Percentiles rank a stretch among this genome's conserved stretches.
These are phyloP conservation scores for Didymella lethalis DNA, from an alignment of 2,329 filamentous ascomycete genomes.

Conservation along the genomic window DNA sequence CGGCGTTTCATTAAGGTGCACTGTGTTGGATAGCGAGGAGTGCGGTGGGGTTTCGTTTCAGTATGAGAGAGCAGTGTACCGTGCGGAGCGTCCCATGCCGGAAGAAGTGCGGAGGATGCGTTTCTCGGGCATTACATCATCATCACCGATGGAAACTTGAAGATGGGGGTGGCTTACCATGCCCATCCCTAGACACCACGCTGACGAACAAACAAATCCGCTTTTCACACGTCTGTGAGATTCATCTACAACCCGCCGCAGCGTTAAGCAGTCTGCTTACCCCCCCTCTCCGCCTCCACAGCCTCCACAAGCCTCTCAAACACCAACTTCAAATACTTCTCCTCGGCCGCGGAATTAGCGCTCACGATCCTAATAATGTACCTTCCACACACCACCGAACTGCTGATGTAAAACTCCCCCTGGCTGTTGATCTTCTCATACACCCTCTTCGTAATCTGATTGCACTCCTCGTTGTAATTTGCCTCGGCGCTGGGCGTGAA, in stretches of 20 bases:
- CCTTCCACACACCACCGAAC: conserved; percentile 73
- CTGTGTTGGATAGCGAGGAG: too few relatives aligned
- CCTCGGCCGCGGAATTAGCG: conserved; percentile 72
- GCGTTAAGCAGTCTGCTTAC: not conserved
- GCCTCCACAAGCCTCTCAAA: conserved; percentile 76
- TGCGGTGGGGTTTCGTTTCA: too few relatives aligned
- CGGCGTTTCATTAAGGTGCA: not conserved
- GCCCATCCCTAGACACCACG: too few relatives aligned
- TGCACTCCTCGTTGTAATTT: conserved; percentile 63
- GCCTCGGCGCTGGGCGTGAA: conserved; percentile 48
- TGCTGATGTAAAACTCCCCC: conserved; percentile 84
- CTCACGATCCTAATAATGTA: conserved; percentile 86
- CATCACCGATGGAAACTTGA: too few relatives aligned
- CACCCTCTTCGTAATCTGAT: conserved; percentile 74
- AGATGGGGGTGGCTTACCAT: too few relatives aligned
- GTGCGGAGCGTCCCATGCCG: too few relatives aligned
- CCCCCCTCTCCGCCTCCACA: conserved; percentile 60
- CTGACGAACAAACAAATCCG: too few relatives aligned
- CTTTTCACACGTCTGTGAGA: too few relatives aligned
- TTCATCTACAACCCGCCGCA: too few relatives aligned
- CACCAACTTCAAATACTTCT: conserved; percentile 73
- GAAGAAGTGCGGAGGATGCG: too few relatives aligned
- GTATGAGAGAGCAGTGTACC: too few relatives aligned
- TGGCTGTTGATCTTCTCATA: conserved; percentile 76
- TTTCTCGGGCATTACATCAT: too few relatives aligned